Base-by-base conservation (phyloP, 2,329 filamentous ascomycete species). In the Trichoderma koningiopsis region DNA sequence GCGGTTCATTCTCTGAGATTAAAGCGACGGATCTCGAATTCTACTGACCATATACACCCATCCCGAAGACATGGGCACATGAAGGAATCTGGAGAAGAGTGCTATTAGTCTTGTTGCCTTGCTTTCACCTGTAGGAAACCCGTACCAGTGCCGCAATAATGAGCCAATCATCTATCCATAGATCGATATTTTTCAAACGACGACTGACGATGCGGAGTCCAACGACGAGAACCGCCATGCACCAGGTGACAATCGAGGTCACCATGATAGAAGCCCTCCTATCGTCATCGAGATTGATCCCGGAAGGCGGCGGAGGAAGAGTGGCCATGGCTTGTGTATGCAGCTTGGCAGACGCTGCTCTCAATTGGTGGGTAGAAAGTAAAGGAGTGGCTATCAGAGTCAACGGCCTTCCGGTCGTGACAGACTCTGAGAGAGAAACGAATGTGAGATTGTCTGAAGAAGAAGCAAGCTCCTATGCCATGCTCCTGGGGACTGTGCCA, bases 81-180 rank as follows among this genome's bases (percentile, higher is more conserved):
- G 73, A 59, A 22, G 70, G 68, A 16, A 68, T 13, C 73, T 72
- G 22, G 11, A 43, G 8, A 29, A 58, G 24, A 43, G 59, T 19
- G 6, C 13, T 16, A 16, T 60, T 27, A 52, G 64, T 19, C n/a
- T 47, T 14, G 10, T 35, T 4, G 49, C n/a, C 43, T 13, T 11
- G 10, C 13, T 1, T 7, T 24, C 13, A 22, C 31, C 29, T 33
- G n/a, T 37, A 10, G 35, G 11, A 27, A 24, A 8, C 5, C 47
- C 69, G 10, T 70, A 76, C 75, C 70, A 76, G n/a, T 7, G 74
- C 60, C 5, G 68, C 59, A 16, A 74, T 55, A 19, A 76, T 73
- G 52, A 76, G 63, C 70, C 72, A 76, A 49, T 76, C 75, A 22
- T 76, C 75, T 57, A 70, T 47, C 75, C 75, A 76, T 0, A 76